phyloP scores from a whole-genome alignment of 495 filamentous ascomycete species.

The Extremus antarcticus region DNA sequence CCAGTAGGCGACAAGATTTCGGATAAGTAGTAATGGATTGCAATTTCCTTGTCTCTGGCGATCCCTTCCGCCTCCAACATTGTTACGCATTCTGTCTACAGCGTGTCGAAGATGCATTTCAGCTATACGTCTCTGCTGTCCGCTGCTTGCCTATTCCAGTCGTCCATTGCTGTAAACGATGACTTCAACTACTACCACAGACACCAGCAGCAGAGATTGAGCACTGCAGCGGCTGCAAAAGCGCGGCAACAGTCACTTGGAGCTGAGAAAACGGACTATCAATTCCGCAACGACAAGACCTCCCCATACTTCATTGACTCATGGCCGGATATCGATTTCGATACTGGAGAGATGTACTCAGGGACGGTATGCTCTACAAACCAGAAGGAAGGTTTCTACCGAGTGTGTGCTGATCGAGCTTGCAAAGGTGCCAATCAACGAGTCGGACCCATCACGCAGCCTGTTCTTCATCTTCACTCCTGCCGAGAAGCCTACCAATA shows the following conservation, averaged over 20 bases:
- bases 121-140: not conserved
- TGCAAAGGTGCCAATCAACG: constrained; percentile 19
- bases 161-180: not conserved
- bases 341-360: constrained; percentile 23
- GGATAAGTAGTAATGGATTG: no score
- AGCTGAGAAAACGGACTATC: constrained; percentile 4
- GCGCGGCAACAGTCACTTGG: not conserved
- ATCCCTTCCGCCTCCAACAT: not conserved
- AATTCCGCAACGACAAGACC: constrained; percentile 26
- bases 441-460: constrained; percentile 26
- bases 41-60: not conserved
- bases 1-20: no score
- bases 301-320: constrained; percentile 8
- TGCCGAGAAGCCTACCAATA: constrained; percentile 31
- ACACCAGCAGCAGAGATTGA: constrained; percentile 3
- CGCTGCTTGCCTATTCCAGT: not conserved
- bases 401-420: no score
- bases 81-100: not conserved
- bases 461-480: constrained; percentile 45
- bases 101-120: not conserved
- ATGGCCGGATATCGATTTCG: constrained; percentile 15
- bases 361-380: no score
- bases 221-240: not conserved
- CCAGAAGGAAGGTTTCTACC: no score
- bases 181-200: constrained; percentile 6